Evolutionary conservation across 495 filamentous ascomycete species (phyloP), one percentile per base, ranked within the genome.

Genomic region (Peziza echinospora): DNA sequence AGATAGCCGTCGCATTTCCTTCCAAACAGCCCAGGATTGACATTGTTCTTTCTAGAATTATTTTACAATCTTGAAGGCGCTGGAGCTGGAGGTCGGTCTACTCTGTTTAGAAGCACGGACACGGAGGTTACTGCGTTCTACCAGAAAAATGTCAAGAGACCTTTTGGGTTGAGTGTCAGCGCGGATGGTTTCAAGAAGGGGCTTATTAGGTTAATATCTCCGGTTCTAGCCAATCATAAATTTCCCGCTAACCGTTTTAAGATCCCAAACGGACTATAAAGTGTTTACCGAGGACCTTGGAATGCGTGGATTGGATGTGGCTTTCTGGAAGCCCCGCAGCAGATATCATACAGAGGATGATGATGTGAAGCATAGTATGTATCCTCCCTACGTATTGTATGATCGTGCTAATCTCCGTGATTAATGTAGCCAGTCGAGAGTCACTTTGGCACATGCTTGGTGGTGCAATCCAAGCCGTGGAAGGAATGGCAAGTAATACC

Each of bases 31-130:
- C 19, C n/a, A 21, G 26, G 26, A 21, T 11, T 16, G 5, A 25
- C 16, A 45, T 9, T 7, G n/a, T 26, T 68, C 21, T 78, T 85
- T 53, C 68, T 78, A 24, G 78, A 85, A 55, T 80, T 82, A 0
- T 96, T 97, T 59, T 62, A 96, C 24, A 97, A 97, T 53, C 71
- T 97, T 26, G 89, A 97, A 62, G 89, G 89, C 10, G 87, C 89
- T 30, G 89, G 89, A 41, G 89, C 87, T 26, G 89, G 89, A 16
- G 87, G 89, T 6, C 74, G 84, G 42, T 87, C 89, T 7, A 80
- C 75, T 5, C 61, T 94, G 7, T 93, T 97, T 62, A 72, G 89
- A 26, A 78, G 75, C 43, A 85, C 84, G 0, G 87, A 96, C 61
- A 72, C 74, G 5, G 82, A 96, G 64, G 82, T 93, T 25, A 89